phyloP scores from a whole-genome alignment of 1,284 basidiomycete species.

The Malassezia slooffiae region DNA sequence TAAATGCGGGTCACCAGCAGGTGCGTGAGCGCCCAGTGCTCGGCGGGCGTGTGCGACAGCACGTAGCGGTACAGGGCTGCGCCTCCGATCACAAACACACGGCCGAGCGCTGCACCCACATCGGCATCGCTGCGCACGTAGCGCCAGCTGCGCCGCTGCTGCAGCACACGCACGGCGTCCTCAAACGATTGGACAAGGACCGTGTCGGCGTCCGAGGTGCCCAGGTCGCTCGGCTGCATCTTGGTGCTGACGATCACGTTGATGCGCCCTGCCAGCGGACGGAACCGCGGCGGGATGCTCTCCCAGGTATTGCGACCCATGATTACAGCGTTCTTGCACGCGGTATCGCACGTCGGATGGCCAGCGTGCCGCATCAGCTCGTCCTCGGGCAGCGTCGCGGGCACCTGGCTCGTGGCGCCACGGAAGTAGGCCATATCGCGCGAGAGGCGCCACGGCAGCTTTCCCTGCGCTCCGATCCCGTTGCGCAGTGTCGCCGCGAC shows the following conservation, averaged over 20 bases:
- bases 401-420: slow-evolving; percentile 58
- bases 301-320: slow-evolving; percentile 99
- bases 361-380: slow-evolving; percentile 8
- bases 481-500: slow-evolving; percentile 79
- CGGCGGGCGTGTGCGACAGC: not conserved
- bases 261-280: slow-evolving; percentile 64
- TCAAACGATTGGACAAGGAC: slow-evolving; percentile 10
- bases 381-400: slow-evolving; percentile 3
- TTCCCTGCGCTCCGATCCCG: slow-evolving; percentile 68
- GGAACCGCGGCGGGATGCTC: slow-evolving; percentile 78
- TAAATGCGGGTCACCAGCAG: slow-evolving; percentile 13
- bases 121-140: not conserved
- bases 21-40: slow-evolving; percentile 5
- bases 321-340: slow-evolving; percentile 63
- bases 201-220: slow-evolving; percentile 5
- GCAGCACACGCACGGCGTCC: slow-evolving; percentile 9
- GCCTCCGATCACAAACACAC: slow-evolving; percentile 14
- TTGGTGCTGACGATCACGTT: slow-evolving; percentile 67
- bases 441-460: slow-evolving; percentile 77
- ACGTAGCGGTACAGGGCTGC: slow-evolving; percentile 12
- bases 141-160: slow-evolving; percentile 5
- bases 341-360: slow-evolving; percentile 25
- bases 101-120: slow-evolving; percentile 5
- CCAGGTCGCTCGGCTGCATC: slow-evolving; percentile 1
- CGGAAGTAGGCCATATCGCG: slow-evolving; percentile 91